A percentile compares a stretch with the other conserved stretches of the same genome.
Conservation (phyloP, 345 rosid species). For the Orychophragmus violaceus region DNA sequence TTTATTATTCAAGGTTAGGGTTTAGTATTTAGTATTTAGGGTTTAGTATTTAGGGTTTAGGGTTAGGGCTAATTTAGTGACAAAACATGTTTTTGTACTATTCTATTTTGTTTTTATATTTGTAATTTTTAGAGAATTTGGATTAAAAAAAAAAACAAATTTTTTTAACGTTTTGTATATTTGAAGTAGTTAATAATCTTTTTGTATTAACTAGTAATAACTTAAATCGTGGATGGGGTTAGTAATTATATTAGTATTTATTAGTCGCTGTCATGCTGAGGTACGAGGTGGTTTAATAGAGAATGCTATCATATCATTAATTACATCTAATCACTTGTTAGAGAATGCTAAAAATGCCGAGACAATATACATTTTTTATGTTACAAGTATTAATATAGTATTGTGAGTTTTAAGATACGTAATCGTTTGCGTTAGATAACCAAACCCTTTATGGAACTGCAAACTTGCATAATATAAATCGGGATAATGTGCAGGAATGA, state of each 20-base stretch:
- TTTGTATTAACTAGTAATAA: neutral
- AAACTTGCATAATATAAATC: neutral
- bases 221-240: neutral
- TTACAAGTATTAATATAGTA: too few relatives aligned
- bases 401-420: neutral
- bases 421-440: neutral
- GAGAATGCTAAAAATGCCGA: too few relatives aligned
- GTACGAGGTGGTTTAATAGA: neutral
- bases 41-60: too few relatives aligned
- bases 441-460: neutral
- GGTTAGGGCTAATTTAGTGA: too few relatives aligned
- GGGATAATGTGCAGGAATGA: constrained; percentile 3
- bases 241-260: neutral
- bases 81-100: too few relatives aligned
- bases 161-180: too few relatives aligned
- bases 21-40: too few relatives aligned
- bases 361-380: too few relatives aligned
- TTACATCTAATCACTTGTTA: neutral
- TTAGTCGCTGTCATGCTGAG: neutral
- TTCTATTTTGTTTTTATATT: too few relatives aligned
- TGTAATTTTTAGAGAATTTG: too few relatives aligned
- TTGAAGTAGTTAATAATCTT: neutral
- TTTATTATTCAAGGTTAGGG: too few relatives aligned
- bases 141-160: too few relatives aligned
- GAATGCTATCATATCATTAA: neutral